Evolutionary conservation across 2,329 filamentous ascomycete genomes (phyloP).

Genomic region (Fusarium musae): DNA sequence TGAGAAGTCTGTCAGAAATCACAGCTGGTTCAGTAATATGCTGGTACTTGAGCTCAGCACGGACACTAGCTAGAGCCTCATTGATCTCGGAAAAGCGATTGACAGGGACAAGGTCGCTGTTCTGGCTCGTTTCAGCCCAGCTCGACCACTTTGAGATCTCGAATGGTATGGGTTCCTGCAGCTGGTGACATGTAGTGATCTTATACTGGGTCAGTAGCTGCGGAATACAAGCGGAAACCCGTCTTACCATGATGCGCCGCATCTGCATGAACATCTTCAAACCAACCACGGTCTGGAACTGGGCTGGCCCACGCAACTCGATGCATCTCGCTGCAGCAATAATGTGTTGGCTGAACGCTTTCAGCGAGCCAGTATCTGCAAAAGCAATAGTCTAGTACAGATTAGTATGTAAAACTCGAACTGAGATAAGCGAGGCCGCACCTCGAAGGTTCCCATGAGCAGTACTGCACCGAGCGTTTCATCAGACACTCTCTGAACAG

Average conservation of each 20-base stretch:
- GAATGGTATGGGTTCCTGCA: constrained; percentile 37
- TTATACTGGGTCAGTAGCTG: neutral
- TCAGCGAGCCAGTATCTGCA: constrained; percentile 25
- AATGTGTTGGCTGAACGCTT: constrained; percentile 33
- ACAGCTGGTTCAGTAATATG: constrained; percentile 15
- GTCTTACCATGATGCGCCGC: constrained; percentile 31
- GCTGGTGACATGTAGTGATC: constrained; percentile 38
- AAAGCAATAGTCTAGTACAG: constrained; percentile 26
- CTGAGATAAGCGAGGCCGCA: neutral
- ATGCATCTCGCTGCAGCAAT: constrained; percentile 38
- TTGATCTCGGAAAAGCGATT: constrained; percentile 33
- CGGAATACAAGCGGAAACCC: neutral
- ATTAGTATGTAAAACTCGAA: neutral
- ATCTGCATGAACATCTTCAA: constrained; percentile 33
- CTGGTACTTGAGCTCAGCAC: constrained; percentile 26
- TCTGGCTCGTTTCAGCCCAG: constrained; percentile 21
- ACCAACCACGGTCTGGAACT: constrained; percentile 26
- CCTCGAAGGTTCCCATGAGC: constrained; percentile 39
- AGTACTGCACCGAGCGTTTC: constrained; percentile 34
- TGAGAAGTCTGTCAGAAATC: constrained; percentile 14
- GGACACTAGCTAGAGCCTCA: constrained; percentile 3
- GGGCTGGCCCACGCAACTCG: constrained; percentile 32
- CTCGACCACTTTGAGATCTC: constrained; percentile 30
- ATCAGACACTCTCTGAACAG: constrained; percentile 21
- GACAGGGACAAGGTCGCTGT: neutral